These are phyloP conservation scores for Podaxis sp. DNA, from an alignment of 768 basidiomycete species.

Conservation along the genomic window DNA sequence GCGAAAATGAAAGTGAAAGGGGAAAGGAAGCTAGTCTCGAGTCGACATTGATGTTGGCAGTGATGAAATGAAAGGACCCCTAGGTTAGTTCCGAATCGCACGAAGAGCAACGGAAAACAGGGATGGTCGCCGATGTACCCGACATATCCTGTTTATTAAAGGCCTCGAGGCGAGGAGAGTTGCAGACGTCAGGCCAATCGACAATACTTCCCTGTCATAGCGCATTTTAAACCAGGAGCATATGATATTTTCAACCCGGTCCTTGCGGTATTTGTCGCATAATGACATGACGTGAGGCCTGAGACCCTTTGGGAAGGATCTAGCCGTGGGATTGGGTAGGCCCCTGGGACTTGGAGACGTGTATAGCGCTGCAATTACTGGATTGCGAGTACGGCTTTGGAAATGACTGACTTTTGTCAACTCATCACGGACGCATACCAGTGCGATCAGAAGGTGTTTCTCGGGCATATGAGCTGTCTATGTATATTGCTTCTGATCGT, in stretches of 20 bases:
- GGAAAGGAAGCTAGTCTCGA: background rate
- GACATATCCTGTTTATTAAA: background rate
- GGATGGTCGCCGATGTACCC: background rate
- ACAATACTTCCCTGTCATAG: background rate
- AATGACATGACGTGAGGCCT: constrained; percentile 8
- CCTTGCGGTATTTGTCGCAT: constrained; percentile 1
- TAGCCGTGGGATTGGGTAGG: constrained; percentile 1
- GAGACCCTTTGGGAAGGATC: background rate
- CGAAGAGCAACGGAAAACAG: background rate
- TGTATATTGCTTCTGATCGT: constrained; percentile 7
- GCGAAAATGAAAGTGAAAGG: background rate
- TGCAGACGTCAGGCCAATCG: background rate
- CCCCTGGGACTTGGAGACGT: background rate
- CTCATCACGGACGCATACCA: background rate
- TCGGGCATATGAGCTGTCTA: background rate
- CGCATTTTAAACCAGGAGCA: background rate
- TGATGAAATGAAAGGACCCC: background rate
- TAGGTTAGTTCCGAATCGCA: constrained; percentile 3
- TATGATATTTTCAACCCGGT: background rate
- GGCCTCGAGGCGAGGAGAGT: background rate
- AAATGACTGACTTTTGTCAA: background rate
- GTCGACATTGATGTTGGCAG: background rate
- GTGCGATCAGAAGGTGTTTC: constrained; percentile 3
- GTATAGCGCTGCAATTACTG: constrained; percentile 1
- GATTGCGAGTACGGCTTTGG: constrained; percentile 1